Percentiles rank a stretch among this genome's conserved stretches.
Conservation (phyloP, 495 filamentous ascomycete species). For the Aspergillus leporis region DNA sequence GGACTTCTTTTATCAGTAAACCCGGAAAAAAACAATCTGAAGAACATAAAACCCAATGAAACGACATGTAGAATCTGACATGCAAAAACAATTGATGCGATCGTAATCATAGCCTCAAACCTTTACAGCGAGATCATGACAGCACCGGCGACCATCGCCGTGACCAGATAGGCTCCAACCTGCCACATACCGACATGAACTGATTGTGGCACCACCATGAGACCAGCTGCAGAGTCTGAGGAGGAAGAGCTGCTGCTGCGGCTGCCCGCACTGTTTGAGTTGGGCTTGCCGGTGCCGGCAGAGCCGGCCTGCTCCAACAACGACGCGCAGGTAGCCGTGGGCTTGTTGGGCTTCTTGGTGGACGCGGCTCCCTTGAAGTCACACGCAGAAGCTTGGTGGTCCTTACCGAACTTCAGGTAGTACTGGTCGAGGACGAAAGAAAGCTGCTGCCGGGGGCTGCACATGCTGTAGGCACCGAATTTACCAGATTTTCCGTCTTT, state of each 20-base stretch:
- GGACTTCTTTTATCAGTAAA: too few species aligned
- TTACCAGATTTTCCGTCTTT: constrained; percentile 68
- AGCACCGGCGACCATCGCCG: neutral
- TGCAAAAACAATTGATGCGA: neutral
- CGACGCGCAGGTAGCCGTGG: constrained; percentile 50
- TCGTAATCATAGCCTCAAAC: too few species aligned
- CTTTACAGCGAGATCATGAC: neutral
- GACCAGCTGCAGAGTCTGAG: constrained; percentile 43
- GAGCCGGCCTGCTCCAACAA: constrained; percentile 60
- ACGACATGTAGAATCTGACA: neutral
- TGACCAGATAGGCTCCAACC: neutral
- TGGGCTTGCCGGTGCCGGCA: constrained; percentile 63
- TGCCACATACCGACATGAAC: constrained; percentile 10
- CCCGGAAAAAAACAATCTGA: neutral
- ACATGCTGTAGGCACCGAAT: constrained; percentile 88
- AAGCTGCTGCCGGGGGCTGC: constrained; percentile 71
- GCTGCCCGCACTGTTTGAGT: constrained; percentile 41
- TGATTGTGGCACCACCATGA: constrained; percentile 48
- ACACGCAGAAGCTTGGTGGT: constrained; percentile 55
- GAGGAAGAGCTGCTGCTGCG: constrained; percentile 25
- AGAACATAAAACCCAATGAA: neutral
- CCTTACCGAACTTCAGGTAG: constrained; percentile 60
- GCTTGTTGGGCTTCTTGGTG: constrained; percentile 44
- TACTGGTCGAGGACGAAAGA: constrained; percentile 79
- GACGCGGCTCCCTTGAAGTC: constrained; percentile 72